phyloP scores from a whole-genome alignment of 306 rosid genomes.

The Cucurbita argyrosperma region DNA sequence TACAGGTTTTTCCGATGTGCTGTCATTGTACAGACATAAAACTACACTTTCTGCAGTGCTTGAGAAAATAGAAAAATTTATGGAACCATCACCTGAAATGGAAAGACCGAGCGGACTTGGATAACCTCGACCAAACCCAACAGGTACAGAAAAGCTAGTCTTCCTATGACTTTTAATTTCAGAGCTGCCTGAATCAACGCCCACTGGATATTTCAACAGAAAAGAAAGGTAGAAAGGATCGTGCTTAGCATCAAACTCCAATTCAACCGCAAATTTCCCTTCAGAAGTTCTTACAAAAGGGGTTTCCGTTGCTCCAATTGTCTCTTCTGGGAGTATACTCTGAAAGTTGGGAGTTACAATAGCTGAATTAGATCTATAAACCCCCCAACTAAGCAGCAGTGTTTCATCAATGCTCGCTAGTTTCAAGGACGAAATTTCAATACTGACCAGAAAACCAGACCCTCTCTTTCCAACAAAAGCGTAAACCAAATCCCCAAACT shows the following conservation, averaged over 20 bases:
- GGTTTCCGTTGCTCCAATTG: constrained; percentile 18
- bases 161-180: constrained; percentile 61
- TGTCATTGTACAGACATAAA: constrained; percentile 60
- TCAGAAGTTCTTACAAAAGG: constrained; percentile 20
- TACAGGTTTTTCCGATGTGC: constrained; percentile 39
- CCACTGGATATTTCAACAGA: constrained; percentile 22
- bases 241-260: constrained; percentile 52
- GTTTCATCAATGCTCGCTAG: constrained; percentile 12
- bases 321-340: constrained; percentile 13
- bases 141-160: constrained; percentile 59
- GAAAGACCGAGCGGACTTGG: constrained; percentile 65
- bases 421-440: constrained; percentile 43
- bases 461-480: constrained; percentile 44
- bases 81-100: constrained; percentile 39
- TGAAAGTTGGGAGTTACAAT: constrained; percentile 14
- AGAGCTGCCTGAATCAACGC: constrained; percentile 16
- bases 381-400: constrained; percentile 53
- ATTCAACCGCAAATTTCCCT: constrained; percentile 28
- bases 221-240: constrained; percentile 71
- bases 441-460: constrained; percentile 27
- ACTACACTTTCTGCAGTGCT: constrained; percentile 55
- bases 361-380: constrained; percentile 45
- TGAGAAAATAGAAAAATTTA: constrained; percentile 63
- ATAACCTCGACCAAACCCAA: constrained; percentile 51
- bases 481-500: constrained; percentile 44